Evolutionary conservation across 495 filamentous ascomycete species (phyloP), one percentile per base, ranked within the genome.

Genomic region (Aspergillus sclerotiicarbonarius): DNA sequence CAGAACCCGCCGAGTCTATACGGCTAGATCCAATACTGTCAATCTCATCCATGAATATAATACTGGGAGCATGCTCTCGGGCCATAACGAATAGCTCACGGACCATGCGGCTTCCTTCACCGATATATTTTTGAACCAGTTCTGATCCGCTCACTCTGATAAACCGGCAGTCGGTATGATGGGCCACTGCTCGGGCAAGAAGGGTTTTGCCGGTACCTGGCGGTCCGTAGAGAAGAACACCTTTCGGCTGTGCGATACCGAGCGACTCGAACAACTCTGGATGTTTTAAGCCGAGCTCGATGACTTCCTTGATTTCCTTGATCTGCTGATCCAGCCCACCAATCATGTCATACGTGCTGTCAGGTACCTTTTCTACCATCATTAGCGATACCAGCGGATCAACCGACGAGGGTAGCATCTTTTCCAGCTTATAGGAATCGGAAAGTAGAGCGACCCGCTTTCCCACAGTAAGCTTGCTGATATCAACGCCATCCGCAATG

Each of bases 21-120:
- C 94, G 90, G 48, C 91, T 96, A 7, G 91, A 96, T 32, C 95
- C 94, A 76, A 99, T 99, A 58, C 90, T 95, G 74, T 99, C 94
- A 76, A 99, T 98, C 72, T 99, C 94, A 76, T 99, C 94, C 93
- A 99, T 99, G 80, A 99, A 99, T 74, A 99, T 99, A 71, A 99
- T 99, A 67, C 90, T 95, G n/a, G 94, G 94, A 0, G 94, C 95
- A 67, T 99, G 95, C 73, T 99, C 94, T 69, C 94, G 83, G 16
- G 94, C 94, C 94, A 99, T 99, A 67, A 98, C 90, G 77, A 99
- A 99, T 16, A 99, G 80, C 76, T 99, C 94, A 53, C 94, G 90
- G 54, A 99, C 94, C 94, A 99, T 99, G 54, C 94, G 88, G 67
- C 88, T 92, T 65, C 94, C 94, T 73, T 99, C 94, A 62, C 95